Evolutionary conservation across 441 rosid species (phyloP).

Genomic region (Kokia cookei): DNA sequence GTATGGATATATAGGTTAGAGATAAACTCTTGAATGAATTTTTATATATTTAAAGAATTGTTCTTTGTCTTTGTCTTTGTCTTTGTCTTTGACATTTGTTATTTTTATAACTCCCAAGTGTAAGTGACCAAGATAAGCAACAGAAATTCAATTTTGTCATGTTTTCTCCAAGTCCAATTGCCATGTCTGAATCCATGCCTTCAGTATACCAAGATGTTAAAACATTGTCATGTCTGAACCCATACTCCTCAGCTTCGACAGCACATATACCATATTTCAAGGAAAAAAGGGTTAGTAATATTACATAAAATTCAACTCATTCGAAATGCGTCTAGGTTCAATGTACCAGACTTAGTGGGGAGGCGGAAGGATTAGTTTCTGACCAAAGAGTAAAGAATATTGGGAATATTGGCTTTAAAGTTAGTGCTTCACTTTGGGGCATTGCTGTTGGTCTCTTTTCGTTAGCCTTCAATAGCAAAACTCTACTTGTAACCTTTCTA

Average conservation of each 20-base stretch:
- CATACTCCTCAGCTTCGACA: background rate
- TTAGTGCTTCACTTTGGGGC: background rate
- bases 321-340: background rate
- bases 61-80: too few relatives aligned
- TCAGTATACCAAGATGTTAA: too few relatives aligned
- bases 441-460: background rate
- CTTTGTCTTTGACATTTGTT: too few relatives aligned
- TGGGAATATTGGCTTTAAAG: background rate
- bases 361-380: background rate
- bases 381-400: background rate
- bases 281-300: background rate
- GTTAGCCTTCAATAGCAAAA: background rate
- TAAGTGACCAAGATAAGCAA: background rate
- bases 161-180: background rate
- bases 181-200: too few relatives aligned
- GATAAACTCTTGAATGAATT: too few relatives aligned
- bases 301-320: background rate
- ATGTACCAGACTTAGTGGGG: background rate
- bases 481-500: background rate
- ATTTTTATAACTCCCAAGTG: too few relatives aligned
- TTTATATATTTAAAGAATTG: too few relatives aligned
- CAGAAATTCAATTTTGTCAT: background rate
- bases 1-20: too few relatives aligned
- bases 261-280: background rate
- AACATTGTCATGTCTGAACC: too few relatives aligned